These are phyloP conservation scores for Mycena olivaceomarginata DNA, from an alignment of 768 basidiomycete genomes.

Conservation along the genomic window DNA sequence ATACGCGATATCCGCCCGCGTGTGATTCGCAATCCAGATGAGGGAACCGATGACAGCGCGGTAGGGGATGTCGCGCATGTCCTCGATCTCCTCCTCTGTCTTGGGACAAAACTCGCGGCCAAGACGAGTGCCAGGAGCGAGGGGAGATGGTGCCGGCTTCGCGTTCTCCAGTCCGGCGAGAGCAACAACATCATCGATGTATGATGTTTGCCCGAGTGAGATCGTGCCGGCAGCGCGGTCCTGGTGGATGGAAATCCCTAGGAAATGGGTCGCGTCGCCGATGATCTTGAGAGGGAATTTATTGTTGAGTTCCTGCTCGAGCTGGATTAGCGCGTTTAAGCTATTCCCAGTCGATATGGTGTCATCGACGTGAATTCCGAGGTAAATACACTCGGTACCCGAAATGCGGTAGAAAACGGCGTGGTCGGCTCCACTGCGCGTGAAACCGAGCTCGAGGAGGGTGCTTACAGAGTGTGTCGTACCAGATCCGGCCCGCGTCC, in stretches of 20 bases:
- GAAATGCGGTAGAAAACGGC: slow-evolving; percentile 3
- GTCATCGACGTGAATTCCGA: neutral
- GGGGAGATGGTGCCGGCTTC: neutral
- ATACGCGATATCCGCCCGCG: slow-evolving; percentile 47
- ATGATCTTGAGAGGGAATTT: slow-evolving; percentile 14
- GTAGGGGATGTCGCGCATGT: slow-evolving; percentile 50
- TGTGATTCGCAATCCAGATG: slow-evolving; percentile 51
- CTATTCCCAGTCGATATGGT: neutral
- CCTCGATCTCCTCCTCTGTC: slow-evolving; percentile 19
- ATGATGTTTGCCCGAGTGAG: no score
- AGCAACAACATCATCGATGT: no score
- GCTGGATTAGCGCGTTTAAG: neutral
- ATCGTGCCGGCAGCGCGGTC: no score
- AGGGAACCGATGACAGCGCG: slow-evolving; percentile 48
- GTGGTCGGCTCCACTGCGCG: neutral
- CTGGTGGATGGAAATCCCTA: no score
- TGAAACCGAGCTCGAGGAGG: no score
- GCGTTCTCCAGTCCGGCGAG: no score
- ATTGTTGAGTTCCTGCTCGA: slow-evolving; percentile 1
- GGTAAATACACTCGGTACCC: neutral
- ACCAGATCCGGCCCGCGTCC: no score
- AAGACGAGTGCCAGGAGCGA: neutral
- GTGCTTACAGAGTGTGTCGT: no score
- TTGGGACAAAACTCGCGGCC: slow-evolving; percentile 27
- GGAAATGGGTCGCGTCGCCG: neutral